Percentiles rank a stretch among this genome's conserved stretches.
phyloP scores from a whole-genome alignment of 2,329 filamentous ascomycete species.

The Sarocladiaceae sp. region DNA sequence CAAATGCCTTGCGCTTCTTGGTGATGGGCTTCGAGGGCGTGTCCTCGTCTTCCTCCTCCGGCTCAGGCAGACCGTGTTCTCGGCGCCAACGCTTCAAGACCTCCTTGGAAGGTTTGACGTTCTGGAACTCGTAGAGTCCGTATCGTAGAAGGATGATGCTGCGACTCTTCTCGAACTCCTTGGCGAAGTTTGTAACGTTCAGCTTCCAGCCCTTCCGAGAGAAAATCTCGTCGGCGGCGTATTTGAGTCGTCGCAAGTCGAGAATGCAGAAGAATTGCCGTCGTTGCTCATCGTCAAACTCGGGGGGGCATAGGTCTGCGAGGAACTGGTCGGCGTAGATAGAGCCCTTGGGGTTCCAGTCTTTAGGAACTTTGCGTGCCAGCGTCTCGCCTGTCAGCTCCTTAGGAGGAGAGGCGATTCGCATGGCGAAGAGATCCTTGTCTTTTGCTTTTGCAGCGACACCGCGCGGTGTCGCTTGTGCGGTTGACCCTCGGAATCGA shows the following conservation, averaged over 20 bases:
- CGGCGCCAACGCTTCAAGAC: slow-evolving; percentile 53
- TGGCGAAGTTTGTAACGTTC: slow-evolving; percentile 56
- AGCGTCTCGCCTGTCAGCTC: slow-evolving; percentile 50
- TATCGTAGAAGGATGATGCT: slow-evolving; percentile 56
- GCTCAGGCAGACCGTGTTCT: slow-evolving; percentile 47
- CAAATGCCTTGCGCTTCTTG: slow-evolving; percentile 53
- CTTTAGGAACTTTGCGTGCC: slow-evolving; percentile 46
- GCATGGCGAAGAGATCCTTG: slow-evolving; percentile 51
- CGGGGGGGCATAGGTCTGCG: slow-evolving; percentile 48
- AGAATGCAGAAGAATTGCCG: slow-evolving; percentile 59
- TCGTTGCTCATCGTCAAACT: slow-evolving; percentile 52
- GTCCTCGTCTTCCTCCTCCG: slow-evolving; percentile 29
- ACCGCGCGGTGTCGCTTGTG: slow-evolving; percentile 41
- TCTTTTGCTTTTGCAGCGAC: slow-evolving; percentile 42
- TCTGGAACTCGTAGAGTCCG: slow-evolving; percentile 57
- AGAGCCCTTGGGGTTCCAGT: slow-evolving; percentile 44
- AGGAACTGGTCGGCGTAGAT: slow-evolving; percentile 57
- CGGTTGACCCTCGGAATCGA: slow-evolving; percentile 37
- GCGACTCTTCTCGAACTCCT: slow-evolving; percentile 58
- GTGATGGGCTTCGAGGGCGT: slow-evolving; percentile 25
- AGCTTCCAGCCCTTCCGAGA: slow-evolving; percentile 56
- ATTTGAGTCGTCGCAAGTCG: slow-evolving; percentile 55
- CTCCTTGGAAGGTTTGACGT: slow-evolving; percentile 51
- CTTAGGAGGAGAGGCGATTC: slow-evolving; percentile 50
- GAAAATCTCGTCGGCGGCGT: slow-evolving; percentile 56